A percentile compares a stretch with the other conserved stretches of the same genome.
Evolutionary conservation across 2,329 filamentous ascomycete genomes (phyloP).

Genomic region (Cladosporium sp.): DNA sequence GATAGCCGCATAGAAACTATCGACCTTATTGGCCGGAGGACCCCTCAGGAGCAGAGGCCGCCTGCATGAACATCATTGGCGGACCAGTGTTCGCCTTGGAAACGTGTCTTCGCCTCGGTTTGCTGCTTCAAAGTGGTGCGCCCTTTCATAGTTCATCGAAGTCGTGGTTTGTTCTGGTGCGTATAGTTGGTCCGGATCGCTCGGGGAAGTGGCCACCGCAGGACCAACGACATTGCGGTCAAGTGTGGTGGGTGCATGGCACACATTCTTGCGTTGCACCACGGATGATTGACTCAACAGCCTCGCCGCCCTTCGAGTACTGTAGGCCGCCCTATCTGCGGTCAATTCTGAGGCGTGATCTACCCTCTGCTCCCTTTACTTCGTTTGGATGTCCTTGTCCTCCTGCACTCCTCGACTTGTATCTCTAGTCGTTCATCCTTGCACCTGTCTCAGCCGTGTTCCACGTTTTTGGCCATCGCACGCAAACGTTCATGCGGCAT

Average conservation of each 20-base stretch:
- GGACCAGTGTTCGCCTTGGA: slow-evolving; percentile 11
- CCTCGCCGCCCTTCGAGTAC: slow-evolving; percentile 9
- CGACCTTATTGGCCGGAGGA: slow-evolving; percentile 2
- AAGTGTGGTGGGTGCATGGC: background rate
- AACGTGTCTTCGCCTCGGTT: slow-evolving; percentile 12
- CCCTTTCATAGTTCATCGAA: background rate
- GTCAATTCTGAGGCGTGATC: background rate
- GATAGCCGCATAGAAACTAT: background rate
- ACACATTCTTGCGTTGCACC: background rate
- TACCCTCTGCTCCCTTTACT: background rate
- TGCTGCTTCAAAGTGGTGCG: slow-evolving; percentile 1
- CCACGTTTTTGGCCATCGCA: background rate
- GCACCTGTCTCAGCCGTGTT: slow-evolving; percentile 16
- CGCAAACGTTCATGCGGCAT: background rate
- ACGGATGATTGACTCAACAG: slow-evolving; percentile 7
- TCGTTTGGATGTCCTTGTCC: background rate
- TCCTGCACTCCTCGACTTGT: slow-evolving; percentile 9
- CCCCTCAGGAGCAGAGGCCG: slow-evolving; percentile 1
- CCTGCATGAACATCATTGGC: slow-evolving; percentile 13
- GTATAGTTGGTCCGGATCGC: background rate
- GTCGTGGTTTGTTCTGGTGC: background rate
- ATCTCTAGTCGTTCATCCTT: slow-evolving; percentile 12
- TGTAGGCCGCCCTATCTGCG: slow-evolving; percentile 9
- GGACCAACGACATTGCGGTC: background rate
- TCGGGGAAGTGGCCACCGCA: slow-evolving; percentile 4